Conservation (phyloP, 306 rosid species). For the Hippophae tibetana region DNA sequence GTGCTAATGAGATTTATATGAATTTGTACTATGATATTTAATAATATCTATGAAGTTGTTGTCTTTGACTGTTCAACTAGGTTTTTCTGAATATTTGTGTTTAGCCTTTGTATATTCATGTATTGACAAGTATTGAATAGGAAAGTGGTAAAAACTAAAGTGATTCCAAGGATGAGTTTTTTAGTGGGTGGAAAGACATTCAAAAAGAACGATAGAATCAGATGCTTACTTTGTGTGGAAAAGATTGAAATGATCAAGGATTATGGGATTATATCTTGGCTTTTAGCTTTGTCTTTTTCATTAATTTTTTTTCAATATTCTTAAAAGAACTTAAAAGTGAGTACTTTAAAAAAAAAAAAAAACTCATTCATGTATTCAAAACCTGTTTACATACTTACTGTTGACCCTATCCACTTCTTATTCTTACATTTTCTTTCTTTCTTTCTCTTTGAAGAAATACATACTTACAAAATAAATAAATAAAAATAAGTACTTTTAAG, state of each 20-base stretch:
- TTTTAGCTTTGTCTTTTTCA: slow-evolving; percentile 1
- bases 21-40: background rate
- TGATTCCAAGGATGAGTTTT: slow-evolving; percentile 30
- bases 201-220: slow-evolving; percentile 29
- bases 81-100: too few species aligned
- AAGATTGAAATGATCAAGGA: slow-evolving; percentile 27
- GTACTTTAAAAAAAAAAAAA: too few species aligned
- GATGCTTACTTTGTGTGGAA: slow-evolving; percentile 40
- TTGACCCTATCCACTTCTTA: too few species aligned
- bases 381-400: too few species aligned
- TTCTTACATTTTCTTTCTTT: too few species aligned
- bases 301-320: background rate
- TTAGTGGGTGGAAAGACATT: slow-evolving; percentile 15
- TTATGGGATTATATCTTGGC: slow-evolving; percentile 23
- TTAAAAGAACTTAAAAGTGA: slow-evolving; percentile 9
- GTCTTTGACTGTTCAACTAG: background rate
- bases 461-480: too few species aligned
- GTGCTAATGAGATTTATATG: background rate
- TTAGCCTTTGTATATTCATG: slow-evolving; percentile 27
- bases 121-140: background rate
- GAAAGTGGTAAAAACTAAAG: slow-evolving; percentile 13
- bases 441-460: too few species aligned
- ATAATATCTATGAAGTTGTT: background rate
- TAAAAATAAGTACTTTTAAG: too few species aligned
- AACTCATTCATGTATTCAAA: too few species aligned